phyloP scores from a whole-genome alignment of 2,329 filamentous ascomycete genomes.

The Colletotrichum musicola region DNA sequence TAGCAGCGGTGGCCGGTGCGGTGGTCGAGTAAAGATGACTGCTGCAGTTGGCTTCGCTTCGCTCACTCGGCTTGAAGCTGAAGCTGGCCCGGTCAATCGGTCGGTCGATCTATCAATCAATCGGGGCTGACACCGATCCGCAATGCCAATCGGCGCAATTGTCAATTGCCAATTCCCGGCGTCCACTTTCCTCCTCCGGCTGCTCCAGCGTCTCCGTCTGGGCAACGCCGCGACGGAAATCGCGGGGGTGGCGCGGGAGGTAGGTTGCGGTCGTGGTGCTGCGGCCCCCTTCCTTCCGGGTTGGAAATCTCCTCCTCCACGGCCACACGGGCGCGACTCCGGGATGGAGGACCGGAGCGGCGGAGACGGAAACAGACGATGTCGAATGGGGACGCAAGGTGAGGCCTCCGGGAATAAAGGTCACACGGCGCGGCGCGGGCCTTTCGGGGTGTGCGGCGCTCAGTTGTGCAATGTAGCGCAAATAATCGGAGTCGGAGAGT shows the following conservation, averaged over 20 bases:
- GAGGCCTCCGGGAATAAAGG: slow-evolving; percentile 27
- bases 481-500: slow-evolving; percentile 6
- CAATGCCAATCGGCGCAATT: neutral
- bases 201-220: neutral
- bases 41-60: neutral
- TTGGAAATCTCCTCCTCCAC: too few relatives aligned
- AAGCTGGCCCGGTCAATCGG: neutral
- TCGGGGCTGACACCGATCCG: neutral
- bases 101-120: neutral
- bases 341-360: too few relatives aligned
- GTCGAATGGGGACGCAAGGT: too few relatives aligned
- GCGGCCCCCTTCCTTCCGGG: too few relatives aligned
- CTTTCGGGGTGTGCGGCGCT: neutral
- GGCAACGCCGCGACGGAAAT: neutral
- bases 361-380: too few relatives aligned
- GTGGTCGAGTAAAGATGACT: neutral
- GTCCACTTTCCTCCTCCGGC: neutral
- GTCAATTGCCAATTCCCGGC: neutral
- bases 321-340: too few relatives aligned
- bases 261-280: too few relatives aligned
- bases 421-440: slow-evolving; percentile 6
- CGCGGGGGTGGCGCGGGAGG: too few relatives aligned
- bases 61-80: too few relatives aligned
- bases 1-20: neutral
- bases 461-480: slow-evolving; percentile 1